These are phyloP conservation scores for Thermothelomyces thermophilus DNA, from an alignment of 2,329 filamentous ascomycete species.

Conservation along the genomic window DNA sequence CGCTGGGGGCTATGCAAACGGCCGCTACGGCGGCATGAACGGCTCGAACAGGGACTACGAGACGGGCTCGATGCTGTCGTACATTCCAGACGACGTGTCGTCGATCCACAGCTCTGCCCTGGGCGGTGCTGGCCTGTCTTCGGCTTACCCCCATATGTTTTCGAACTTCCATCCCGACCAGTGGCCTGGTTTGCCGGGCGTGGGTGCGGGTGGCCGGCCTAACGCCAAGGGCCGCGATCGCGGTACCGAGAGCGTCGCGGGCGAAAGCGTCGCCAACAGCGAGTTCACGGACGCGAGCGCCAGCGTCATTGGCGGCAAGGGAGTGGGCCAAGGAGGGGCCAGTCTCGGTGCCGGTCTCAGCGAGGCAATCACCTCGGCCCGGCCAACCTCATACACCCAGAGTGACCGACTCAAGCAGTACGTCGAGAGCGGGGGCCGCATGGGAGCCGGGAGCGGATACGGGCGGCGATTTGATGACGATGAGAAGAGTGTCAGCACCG, in stretches of 20 bases:
- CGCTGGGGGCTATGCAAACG: conserved; percentile 32
- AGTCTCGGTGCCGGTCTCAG: conserved; percentile 77
- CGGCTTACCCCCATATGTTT: conserved; percentile 91
- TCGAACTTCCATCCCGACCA: conserved; percentile 79
- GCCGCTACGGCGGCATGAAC: conserved; percentile 36
- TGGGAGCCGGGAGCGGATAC: conserved; percentile 60
- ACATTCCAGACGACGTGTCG: conserved; percentile 94
- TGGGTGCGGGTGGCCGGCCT: conserved; percentile 50
- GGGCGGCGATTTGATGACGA: conserved; percentile 79
- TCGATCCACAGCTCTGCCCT: conserved; percentile 90
- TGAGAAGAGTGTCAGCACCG: conserved; percentile 90
- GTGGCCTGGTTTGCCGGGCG: conserved; percentile 78
- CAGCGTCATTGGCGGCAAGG: conserved; percentile 69
- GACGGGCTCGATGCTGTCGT: conserved; percentile 83
- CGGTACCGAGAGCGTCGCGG: conserved; percentile 72
- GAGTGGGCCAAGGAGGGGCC: conserved; percentile 76
- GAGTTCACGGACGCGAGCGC: conserved; percentile 80
- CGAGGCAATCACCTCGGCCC: conserved; percentile 60
- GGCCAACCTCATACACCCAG: conserved; percentile 60
- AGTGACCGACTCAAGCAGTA: conserved; percentile 92
- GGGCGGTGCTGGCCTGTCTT: conserved; percentile 71
- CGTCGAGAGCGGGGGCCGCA: conserved; percentile 74
- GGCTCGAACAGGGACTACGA: conserved; percentile 54
- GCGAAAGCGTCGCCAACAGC: conserved; percentile 86
- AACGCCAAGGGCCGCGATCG: conserved; percentile 61